Percentiles rank a stretch among this genome's conserved stretches.
Conservation (phyloP, 2,329 filamentous ascomycete genomes). For the Colletotrichum spaethianum region DNA sequence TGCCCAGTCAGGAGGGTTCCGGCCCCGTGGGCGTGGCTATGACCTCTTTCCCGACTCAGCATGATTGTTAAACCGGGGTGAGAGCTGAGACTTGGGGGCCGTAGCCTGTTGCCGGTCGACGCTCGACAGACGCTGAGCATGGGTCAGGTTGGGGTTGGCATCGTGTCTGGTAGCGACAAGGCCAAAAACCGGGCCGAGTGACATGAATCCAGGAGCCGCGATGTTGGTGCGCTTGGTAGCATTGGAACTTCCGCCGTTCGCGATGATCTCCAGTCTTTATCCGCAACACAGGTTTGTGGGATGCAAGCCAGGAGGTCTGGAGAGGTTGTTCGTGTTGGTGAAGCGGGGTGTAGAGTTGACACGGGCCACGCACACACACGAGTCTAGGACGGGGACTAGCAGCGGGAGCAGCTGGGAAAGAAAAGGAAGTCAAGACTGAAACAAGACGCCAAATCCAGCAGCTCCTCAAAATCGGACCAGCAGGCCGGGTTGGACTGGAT, state of each 20-base stretch:
- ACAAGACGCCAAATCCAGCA: conserved; percentile 28
- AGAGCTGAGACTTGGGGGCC: conserved; percentile 2
- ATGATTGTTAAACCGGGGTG: conserved; percentile 10
- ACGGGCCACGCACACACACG: not conserved
- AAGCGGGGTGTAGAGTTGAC: conserved; percentile 12
- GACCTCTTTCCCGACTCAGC: conserved; percentile 7
- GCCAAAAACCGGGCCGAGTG: conserved; percentile 3
- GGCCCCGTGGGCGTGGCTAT: conserved; percentile 10
- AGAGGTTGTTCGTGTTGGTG: not conserved
- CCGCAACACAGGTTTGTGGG: not conserved
- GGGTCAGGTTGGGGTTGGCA: conserved; percentile 10
- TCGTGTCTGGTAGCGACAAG: not conserved
- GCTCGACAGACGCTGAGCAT: not conserved
- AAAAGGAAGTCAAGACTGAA: conserved; percentile 29
- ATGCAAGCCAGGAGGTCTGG: not conserved
- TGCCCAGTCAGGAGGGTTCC: not conserved
- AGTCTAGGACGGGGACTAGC: not conserved
- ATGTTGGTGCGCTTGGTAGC: not conserved
- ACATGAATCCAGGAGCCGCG: conserved; percentile 23
- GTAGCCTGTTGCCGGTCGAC: not conserved
- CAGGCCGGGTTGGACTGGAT: conserved; percentile 28
- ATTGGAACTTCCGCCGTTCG: not conserved
- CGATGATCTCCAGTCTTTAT: not conserved
- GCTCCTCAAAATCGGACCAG: conserved; percentile 25
- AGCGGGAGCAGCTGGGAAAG: not conserved